phyloP scores from a whole-genome alignment of 2,329 filamentous ascomycete genomes.

The Aureobasidium sp. region DNA sequence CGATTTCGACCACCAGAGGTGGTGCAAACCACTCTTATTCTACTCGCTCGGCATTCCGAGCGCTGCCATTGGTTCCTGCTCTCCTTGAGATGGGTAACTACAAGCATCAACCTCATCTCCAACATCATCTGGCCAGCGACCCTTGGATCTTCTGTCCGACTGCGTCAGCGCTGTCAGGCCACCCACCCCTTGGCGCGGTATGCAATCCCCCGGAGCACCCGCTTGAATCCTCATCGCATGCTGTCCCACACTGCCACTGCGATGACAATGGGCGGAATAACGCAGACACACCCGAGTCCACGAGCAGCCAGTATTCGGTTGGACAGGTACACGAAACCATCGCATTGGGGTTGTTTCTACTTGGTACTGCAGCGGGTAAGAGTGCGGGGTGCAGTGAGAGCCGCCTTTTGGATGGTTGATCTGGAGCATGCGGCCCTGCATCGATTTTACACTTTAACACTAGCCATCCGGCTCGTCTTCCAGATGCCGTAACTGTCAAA shows the following conservation, averaged over 20 bases:
- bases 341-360: neutral
- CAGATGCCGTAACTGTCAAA: neutral
- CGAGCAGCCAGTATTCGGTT: neutral
- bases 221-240: neutral
- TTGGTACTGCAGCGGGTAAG: slow-evolving; percentile 2
- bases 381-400: slow-evolving; percentile 12
- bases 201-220: neutral
- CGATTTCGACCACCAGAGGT: neutral
- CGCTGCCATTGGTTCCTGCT: neutral
- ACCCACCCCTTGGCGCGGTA: neutral
- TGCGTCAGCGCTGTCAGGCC: slow-evolving; percentile 12
- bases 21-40: slow-evolving; percentile 7
- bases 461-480: neutral
- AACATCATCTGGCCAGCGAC: neutral
- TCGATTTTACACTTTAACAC: neutral
- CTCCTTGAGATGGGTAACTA: neutral
- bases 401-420: neutral
- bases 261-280: neutral
- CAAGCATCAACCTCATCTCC: neutral
- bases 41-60: neutral
- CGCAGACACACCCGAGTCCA: neutral
- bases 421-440: neutral
- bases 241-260: neutral
- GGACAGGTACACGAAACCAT: slow-evolving; percentile 1
- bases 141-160: neutral